Percentiles rank a stretch among this genome's conserved stretches.
These are phyloP conservation scores for Crotalaria pallida DNA, from an alignment of 306 rosid genomes.

Conservation along the genomic window DNA sequence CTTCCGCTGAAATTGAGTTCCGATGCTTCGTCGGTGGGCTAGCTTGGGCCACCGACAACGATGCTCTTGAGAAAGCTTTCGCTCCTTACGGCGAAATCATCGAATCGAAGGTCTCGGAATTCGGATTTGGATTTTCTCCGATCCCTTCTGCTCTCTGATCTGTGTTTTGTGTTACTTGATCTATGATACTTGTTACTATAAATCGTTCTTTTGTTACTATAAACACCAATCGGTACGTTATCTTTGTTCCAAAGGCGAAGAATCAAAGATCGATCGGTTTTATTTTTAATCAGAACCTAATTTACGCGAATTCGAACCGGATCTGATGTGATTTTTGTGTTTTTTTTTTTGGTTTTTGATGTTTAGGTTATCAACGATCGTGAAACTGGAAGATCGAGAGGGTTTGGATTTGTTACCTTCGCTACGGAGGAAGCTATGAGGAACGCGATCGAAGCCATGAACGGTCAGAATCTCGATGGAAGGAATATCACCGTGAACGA, in stretches of 20 bases:
- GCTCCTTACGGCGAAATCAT: slow-evolving; percentile 60
- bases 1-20: slow-evolving; percentile 61
- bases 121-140: slow-evolving; percentile 53
- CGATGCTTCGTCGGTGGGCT: slow-evolving; percentile 97
- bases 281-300: no score
- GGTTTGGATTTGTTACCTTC: slow-evolving; percentile 91
- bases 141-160: no score
- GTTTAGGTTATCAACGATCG: slow-evolving; percentile 84
- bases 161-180: no score
- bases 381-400: slow-evolving; percentile 92
- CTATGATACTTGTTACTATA: slow-evolving; percentile 67
- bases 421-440: slow-evolving; percentile 64
- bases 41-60: slow-evolving; percentile 96
- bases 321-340: background rate
- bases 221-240: slow-evolving; percentile 90
- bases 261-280: slow-evolving; percentile 94
- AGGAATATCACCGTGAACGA: slow-evolving; percentile 90
- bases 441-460: slow-evolving; percentile 84
- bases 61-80: slow-evolving; percentile 66
- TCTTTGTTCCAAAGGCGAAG: slow-evolving; percentile 67
- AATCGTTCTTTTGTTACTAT: slow-evolving; percentile 62
- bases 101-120: slow-evolving; percentile 90
- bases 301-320: background rate
- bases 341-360: background rate
- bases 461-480: slow-evolving; percentile 80